These are phyloP conservation scores for Colletotrichum sidae DNA, from an alignment of 2,329 filamentous ascomycete genomes.

Conservation along the genomic window DNA sequence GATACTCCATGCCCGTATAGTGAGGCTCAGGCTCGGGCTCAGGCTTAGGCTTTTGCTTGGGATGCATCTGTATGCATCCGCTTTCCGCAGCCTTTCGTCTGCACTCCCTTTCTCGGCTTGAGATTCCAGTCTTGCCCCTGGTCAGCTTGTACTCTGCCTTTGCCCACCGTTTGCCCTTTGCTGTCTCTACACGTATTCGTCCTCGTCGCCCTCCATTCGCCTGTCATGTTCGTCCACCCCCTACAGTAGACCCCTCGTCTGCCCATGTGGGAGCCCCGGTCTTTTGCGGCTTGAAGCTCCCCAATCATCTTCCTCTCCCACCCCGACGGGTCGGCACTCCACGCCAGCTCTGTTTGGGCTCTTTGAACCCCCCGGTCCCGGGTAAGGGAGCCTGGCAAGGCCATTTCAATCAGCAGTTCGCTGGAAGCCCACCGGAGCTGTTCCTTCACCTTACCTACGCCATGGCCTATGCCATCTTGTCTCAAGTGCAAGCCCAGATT, in stretches of 20 bases:
- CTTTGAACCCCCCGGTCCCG: conserved; percentile 24
- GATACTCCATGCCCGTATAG: conserved; percentile 15
- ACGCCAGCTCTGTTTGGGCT: conserved; percentile 32
- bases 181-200: conserved; percentile 8
- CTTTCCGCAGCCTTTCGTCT: conserved; percentile 31
- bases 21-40: conserved; percentile 15
- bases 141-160: conserved; percentile 32
- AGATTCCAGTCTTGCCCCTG: conserved; percentile 36
- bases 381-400: conserved; percentile 32
- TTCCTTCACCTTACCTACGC: conserved; percentile 28
- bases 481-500: conserved; percentile 33
- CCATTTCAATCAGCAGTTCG: conserved; percentile 30
- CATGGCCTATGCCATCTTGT: conserved; percentile 28
- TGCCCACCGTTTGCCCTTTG: conserved; percentile 36
- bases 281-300: conserved; percentile 32
- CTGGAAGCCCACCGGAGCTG: conserved; percentile 26
- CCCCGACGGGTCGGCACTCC: conserved; percentile 37
- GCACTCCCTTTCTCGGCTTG: conserved; percentile 36
- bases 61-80: conserved; percentile 30
- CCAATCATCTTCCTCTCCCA: conserved; percentile 38
- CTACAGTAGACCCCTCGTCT: conserved; percentile 2
- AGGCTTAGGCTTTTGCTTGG: conserved; percentile 14
- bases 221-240: conserved; percentile 24
- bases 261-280: conserved; percentile 25
- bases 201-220: conserved; percentile 23